These are phyloP conservation scores for Shiraia sp. DNA, from an alignment of 2,329 filamentous ascomycete species.

Conservation along the genomic window DNA sequence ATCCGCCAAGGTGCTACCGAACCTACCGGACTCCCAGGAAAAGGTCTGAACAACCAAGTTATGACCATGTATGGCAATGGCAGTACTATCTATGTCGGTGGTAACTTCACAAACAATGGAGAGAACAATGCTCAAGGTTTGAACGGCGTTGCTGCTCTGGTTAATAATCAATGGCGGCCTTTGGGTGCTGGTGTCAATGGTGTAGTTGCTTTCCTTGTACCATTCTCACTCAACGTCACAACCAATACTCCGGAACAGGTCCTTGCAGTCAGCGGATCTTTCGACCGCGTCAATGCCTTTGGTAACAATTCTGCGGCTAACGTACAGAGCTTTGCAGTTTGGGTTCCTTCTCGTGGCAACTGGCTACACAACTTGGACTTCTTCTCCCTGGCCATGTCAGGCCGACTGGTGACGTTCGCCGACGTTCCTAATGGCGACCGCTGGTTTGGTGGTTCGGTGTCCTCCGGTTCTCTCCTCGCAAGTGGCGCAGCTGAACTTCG, in stretches of 20 bases:
- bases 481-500: conserved; percentile 73
- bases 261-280: conserved; percentile 79
- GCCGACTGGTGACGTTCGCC: conserved; percentile 73
- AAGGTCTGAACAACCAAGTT: conserved; percentile 82
- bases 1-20: conserved; percentile 63
- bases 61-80: conserved; percentile 69
- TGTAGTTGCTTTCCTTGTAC: conserved; percentile 72
- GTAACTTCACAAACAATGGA: conserved; percentile 77
- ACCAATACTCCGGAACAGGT: conserved; percentile 69
- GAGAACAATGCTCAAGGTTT: conserved; percentile 66
- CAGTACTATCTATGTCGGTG: conserved; percentile 72
- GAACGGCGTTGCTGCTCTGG: conserved; percentile 75
- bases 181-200: conserved; percentile 88
- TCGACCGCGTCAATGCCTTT: conserved; percentile 72
- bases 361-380: conserved; percentile 81
- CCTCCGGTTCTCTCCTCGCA: conserved; percentile 72
- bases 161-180: conserved; percentile 71
- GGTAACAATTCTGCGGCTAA: conserved; percentile 62
- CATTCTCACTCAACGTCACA: conserved; percentile 78
- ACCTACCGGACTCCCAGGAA: conserved; percentile 64
- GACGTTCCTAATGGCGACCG: conserved; percentile 62
- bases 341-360: conserved; percentile 82
- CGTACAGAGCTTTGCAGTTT: conserved; percentile 81
- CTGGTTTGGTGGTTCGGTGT: conserved; percentile 82
- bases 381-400: conserved; percentile 68